Evolutionary conservation across 768 basidiomycete species (phyloP).

Genomic region (Termitomyces heimii): DNA sequence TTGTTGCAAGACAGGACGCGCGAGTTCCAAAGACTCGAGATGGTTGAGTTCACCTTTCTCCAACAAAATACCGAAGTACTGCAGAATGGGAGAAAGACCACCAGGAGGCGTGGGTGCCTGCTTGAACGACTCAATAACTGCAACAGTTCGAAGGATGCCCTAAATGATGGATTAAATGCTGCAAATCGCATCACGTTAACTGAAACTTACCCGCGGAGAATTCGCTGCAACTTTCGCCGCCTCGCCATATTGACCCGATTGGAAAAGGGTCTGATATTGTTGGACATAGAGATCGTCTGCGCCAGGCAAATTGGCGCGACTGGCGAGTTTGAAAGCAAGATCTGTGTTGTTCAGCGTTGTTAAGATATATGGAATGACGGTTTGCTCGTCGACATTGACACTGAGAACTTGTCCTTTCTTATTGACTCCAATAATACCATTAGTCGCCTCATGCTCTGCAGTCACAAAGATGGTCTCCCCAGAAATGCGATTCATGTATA

Average conservation of each 20-base stretch:
- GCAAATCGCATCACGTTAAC: not conserved
- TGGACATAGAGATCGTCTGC: conserved; percentile 95
- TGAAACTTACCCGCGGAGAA: conserved; percentile 73
- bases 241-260: conserved; percentile 82
- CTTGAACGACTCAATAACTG: conserved; percentile 98
- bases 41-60: conserved; percentile 99
- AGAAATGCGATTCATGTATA: conserved; percentile 99
- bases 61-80: conserved; percentile 97
- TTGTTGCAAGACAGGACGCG: conserved; percentile 92
- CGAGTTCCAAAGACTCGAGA: conserved; percentile 91
- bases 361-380: conserved; percentile 92
- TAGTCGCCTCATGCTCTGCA: conserved; percentile 87
- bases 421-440: conserved; percentile 99
- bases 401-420: conserved; percentile 98
- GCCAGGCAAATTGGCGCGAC: conserved; percentile 92
- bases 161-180: conserved; percentile 4
- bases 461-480: conserved; percentile 99
- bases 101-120: conserved; percentile 86
- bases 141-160: conserved; percentile 92
- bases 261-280: conserved; percentile 91
- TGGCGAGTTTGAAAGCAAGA: conserved; percentile 96
- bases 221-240: conserved; percentile 98
- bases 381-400: conserved; percentile 94
- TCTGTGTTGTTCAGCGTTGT: conserved; percentile 94
- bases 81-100: conserved; percentile 90